phyloP scores from a whole-genome alignment of 352 stramenopile genomes.

The Peronospora destructor region DNA sequence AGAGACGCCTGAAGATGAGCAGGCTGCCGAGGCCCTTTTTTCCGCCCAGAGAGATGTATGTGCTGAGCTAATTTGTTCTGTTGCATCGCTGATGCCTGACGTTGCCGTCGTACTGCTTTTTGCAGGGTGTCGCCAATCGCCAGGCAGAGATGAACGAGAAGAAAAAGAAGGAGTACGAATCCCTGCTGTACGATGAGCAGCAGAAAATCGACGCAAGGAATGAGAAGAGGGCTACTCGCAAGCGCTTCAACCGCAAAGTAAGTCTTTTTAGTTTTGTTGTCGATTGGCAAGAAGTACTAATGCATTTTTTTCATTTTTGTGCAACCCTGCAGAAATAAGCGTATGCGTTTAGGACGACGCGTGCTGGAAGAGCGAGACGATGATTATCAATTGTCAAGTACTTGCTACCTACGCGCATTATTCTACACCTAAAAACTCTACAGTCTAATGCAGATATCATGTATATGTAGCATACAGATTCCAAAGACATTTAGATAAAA shows the following conservation, averaged over 20 bases:
- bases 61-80: not conserved
- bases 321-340: conserved; percentile 20
- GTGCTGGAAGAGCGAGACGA: too few species aligned
- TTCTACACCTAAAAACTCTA: too few species aligned
- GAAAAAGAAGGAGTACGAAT: conserved; percentile 74
- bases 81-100: conserved; percentile 1
- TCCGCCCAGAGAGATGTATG: conserved; percentile 30
- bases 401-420: too few species aligned
- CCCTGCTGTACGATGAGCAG: conserved; percentile 75
- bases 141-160: conserved; percentile 59
- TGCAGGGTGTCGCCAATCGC: conserved; percentile 42
- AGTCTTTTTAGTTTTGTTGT: not conserved
- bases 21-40: conserved; percentile 33
- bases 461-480: too few species aligned
- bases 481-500: too few species aligned
- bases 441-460: too few species aligned
- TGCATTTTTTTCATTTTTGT: conserved; percentile 1
- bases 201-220: conserved; percentile 69
- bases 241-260: conserved; percentile 62
- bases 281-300: not conserved
- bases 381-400: not conserved
- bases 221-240: conserved; percentile 61
- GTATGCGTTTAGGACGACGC: not conserved
- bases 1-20: conserved; percentile 68
- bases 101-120: not conserved